Conservation (phyloP, 2,329 filamentous ascomycete species). For the Dendryphion nanum region DNA sequence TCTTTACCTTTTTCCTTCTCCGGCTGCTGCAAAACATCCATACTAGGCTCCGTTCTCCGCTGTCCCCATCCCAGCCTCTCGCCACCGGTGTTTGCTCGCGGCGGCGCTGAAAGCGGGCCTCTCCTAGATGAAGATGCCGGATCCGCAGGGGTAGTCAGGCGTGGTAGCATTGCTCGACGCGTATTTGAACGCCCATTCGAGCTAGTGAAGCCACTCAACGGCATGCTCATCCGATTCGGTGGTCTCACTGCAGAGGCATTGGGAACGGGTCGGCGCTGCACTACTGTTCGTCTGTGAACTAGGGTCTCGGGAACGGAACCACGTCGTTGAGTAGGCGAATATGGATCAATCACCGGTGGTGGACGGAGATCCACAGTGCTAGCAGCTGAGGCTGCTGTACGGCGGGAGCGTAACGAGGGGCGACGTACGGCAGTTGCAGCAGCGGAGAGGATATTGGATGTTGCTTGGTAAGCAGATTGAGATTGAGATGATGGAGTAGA, state of each 20-base stretch:
- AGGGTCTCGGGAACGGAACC: slow-evolving; percentile 23
- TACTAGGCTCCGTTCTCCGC: too few species aligned
- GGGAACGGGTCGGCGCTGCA: slow-evolving; percentile 7
- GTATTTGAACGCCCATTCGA: slow-evolving; percentile 2
- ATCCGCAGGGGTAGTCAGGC: slow-evolving; percentile 11
- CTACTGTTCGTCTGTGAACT: slow-evolving; percentile 9
- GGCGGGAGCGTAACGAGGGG: slow-evolving; percentile 12
- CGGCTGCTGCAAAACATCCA: too few species aligned
- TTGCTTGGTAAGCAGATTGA: slow-evolving; percentile 18
- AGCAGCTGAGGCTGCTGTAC: slow-evolving; percentile 9
- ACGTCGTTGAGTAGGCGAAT: slow-evolving; percentile 9
- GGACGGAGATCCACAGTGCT: slow-evolving; percentile 21
- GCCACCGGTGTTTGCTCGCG: slow-evolving; percentile 2
- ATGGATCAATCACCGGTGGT: slow-evolving; percentile 14
- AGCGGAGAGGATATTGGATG: slow-evolving; percentile 1
- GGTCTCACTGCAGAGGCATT: background rate
- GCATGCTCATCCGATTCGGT: slow-evolving; percentile 13
- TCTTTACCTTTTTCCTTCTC: too few species aligned
- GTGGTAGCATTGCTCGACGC: slow-evolving; percentile 10
- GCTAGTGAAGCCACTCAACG: background rate
- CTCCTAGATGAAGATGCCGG: slow-evolving; percentile 3
- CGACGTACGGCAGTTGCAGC: slow-evolving; percentile 5
- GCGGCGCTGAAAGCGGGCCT: slow-evolving; percentile 18
- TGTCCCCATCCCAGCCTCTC: slow-evolving; percentile 5
- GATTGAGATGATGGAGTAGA: slow-evolving; percentile 1